A percentile compares a stretch with the other conserved stretches of the same genome.
These are phyloP conservation scores for Populus hybrid DNA, from an alignment of 441 rosid genomes.

Conservation along the genomic window DNA sequence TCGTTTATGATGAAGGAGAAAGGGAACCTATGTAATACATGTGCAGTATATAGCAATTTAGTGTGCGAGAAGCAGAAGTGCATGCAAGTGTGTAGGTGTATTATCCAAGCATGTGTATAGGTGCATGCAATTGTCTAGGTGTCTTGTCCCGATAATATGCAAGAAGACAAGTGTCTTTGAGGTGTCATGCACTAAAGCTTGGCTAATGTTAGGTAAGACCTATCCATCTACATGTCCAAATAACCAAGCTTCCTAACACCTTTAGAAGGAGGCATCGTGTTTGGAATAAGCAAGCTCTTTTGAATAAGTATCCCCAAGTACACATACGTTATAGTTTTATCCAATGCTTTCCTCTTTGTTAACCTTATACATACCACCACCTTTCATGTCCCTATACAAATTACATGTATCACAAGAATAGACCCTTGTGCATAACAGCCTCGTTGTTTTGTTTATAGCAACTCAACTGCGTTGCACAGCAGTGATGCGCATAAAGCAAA, in stretches of 20 bases:
- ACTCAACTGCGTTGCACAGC: background rate
- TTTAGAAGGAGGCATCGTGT: background rate
- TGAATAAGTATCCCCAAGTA: background rate
- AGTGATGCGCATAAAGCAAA: background rate
- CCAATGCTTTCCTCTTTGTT: background rate
- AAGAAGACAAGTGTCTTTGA: background rate
- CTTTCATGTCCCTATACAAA: no score
- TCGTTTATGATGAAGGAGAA: background rate
- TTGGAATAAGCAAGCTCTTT: background rate
- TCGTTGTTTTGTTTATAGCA: background rate
- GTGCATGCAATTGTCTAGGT: background rate
- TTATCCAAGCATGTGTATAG: no score
- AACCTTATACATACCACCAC: background rate
- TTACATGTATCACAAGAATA: background rate
- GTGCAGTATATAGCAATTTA: background rate
- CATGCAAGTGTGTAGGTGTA: background rate
- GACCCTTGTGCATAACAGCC: background rate
- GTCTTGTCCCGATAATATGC: background rate
- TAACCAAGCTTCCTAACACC: background rate
- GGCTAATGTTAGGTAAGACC: background rate
- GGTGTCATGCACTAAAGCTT: background rate
- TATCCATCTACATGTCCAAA: background rate
- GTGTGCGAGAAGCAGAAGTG: background rate
- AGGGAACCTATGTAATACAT: background rate
- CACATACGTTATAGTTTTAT: no score